Conservation (phyloP, 805 yeast genomes). For the Naumovozyma baii region DNA sequence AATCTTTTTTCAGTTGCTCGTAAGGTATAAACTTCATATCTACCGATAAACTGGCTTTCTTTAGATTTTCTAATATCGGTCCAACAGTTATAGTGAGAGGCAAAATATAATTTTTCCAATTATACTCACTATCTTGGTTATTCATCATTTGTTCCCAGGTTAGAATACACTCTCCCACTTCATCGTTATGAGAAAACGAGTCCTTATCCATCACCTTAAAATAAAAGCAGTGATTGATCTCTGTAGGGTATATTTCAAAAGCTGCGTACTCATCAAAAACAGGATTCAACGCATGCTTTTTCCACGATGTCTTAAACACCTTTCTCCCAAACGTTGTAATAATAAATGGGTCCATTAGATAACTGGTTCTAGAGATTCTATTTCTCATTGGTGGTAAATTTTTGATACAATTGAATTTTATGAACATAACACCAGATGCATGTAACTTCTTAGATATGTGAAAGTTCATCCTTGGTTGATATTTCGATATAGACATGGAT, state of each 20-base stretch:
- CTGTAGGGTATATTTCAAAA: constrained; percentile 64
- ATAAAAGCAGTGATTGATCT: constrained; percentile 52
- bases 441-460: constrained; percentile 24
- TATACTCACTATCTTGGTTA: constrained; percentile 22
- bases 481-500: not conserved
- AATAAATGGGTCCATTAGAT: constrained; percentile 95
- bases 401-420: constrained; percentile 65
- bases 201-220: constrained; percentile 80
- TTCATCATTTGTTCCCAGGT: constrained; percentile 40
- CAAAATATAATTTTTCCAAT: constrained; percentile 27
- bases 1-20: constrained; percentile 47
- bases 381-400: constrained; percentile 73
- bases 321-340: constrained; percentile 83
- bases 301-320: constrained; percentile 77
- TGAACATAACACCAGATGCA: constrained; percentile 57
- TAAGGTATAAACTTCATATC: constrained; percentile 62
- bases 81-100: constrained; percentile 29
- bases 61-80: not conserved
- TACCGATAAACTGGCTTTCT: constrained; percentile 44
- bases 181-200: constrained; percentile 70
- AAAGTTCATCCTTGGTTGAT: constrained; percentile 11
- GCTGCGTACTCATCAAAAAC: constrained; percentile 70
- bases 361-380: constrained; percentile 50
- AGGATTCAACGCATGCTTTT: constrained; percentile 75
- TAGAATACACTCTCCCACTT: constrained; percentile 58